phyloP scores from a whole-genome alignment of 2,329 filamentous ascomycete genomes.

The Leptographium lundbergii region DNA sequence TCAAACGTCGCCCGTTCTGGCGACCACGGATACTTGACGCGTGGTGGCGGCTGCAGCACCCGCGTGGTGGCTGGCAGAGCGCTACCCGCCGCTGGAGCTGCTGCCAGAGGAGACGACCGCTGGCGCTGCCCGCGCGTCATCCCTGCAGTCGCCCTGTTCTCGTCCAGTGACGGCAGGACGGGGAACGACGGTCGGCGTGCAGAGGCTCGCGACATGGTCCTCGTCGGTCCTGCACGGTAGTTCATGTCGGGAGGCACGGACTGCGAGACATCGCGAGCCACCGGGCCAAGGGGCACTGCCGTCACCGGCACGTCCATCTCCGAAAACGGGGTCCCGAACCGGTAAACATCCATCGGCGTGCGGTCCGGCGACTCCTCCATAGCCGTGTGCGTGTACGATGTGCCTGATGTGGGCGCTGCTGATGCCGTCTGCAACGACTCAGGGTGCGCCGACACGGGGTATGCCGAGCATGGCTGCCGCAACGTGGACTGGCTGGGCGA shows the following conservation, averaged over 20 bases:
- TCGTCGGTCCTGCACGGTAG: conserved; percentile 37
- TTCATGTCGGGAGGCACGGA: conserved; percentile 92
- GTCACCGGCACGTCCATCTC: conserved; percentile 83
- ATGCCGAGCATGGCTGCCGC: conserved; percentile 15
- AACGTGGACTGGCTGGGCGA: conserved; percentile 9
- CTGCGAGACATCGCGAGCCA: conserved; percentile 70
- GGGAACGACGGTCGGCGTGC: conserved; percentile 54
- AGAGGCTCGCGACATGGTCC: conserved; percentile 43
- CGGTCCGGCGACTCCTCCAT: conserved; percentile 23
- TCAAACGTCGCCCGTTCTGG: conserved; percentile 32
- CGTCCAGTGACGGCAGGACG: conserved; percentile 56
- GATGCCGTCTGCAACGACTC: background rate
- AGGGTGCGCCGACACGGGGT: conserved; percentile 14
- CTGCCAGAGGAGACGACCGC: conserved; percentile 12
- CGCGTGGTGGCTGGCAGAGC: conserved; percentile 13
- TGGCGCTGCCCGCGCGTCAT: conserved; percentile 10
- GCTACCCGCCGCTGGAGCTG: background rate
- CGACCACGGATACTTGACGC: conserved; percentile 44
- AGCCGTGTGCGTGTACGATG: conserved; percentile 12
- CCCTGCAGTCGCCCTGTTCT: conserved; percentile 31
- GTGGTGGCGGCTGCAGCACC: conserved; percentile 38
- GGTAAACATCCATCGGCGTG: conserved; percentile 51
- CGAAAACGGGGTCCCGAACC: conserved; percentile 76
- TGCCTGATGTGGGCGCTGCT: background rate
- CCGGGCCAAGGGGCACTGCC: conserved; percentile 54